Base-by-base conservation (phyloP, 2,329 filamentous ascomycete genomes). In the Beauveria australis region DNA sequence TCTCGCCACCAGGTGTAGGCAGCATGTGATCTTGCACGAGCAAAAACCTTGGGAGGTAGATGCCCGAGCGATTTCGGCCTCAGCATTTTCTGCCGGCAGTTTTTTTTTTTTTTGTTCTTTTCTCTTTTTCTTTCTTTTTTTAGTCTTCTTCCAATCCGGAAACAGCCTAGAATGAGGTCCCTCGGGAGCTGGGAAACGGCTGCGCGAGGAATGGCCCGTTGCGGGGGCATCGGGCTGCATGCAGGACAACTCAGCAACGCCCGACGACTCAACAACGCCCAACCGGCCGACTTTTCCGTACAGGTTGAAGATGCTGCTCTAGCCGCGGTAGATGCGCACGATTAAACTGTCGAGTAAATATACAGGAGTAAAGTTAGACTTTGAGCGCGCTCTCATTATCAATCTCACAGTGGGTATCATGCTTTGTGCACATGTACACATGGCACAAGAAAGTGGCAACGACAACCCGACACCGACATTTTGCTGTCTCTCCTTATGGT, bases 181-280 rank as follows among this genome's bases (percentile, higher is more conserved):
- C 28, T 19, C 18, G 26, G 18, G 26, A n/a, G 22, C 26, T 51
- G 48, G 48, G 18, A 28, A 28, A 51, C 26, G 48, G 48, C 19
- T 30, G n/a, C 18, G 28, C 6, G 3, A 22, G 37, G 53, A 18
- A 44, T 44, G n/a, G 26, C 28, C n/a, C 14, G n/a, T 47, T 43
- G 55, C 55, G 54, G 55, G 53, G 44, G 12, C 46, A 59, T 59
- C 46, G 46, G 56, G 46, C 56, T 46, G 47, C 33, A 28, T 48
- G 58, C 51, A 54, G 24, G 58, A 40, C 58, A 54, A 49, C 49
- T 41, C 58, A 60, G 40, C 58, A 40, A 48, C 22, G 53, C 58
- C 58, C 43, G 48, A 60, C 51, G 33, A 37, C 33, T 37, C 5
- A 37, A 37, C 46, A 37, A n/a, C 37, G 56, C 56, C 56, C 37